A percentile compares a stretch with the other conserved stretches of the same genome.
These are phyloP conservation scores for Boletus tylopilopsis DNA, from an alignment of 768 basidiomycete genomes.

Conservation along the genomic window DNA sequence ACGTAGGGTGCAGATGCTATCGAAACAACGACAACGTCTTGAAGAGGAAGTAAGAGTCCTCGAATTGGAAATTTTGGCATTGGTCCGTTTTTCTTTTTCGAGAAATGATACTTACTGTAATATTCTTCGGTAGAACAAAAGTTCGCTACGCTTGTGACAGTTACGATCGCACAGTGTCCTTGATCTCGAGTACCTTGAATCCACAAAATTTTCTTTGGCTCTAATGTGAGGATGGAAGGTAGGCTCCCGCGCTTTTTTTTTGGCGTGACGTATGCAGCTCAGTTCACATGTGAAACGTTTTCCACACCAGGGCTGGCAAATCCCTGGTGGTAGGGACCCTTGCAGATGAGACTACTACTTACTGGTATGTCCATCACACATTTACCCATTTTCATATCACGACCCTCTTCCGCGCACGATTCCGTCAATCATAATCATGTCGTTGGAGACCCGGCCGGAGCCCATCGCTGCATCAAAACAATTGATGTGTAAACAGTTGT, in stretches of 20 bases:
- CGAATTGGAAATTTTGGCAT: slow-evolving; percentile 56
- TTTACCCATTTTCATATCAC: background rate
- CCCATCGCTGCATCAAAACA: too few species aligned
- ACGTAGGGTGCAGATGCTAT: slow-evolving; percentile 58
- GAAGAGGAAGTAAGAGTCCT: slow-evolving; percentile 59
- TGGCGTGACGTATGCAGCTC: too few species aligned
- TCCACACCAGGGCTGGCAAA: background rate
- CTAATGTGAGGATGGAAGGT: too few species aligned
- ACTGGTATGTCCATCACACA: background rate
- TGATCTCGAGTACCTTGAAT: too few species aligned
- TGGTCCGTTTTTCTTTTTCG: slow-evolving; percentile 37
- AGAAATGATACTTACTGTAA: background rate
- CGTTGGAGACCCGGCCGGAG: too few species aligned
- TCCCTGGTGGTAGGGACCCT: slow-evolving; percentile 1
- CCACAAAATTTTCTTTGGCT: too few species aligned
- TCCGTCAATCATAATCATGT: too few species aligned
- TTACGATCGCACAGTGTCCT: background rate
- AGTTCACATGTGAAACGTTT: background rate
- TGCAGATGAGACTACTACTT: background rate
- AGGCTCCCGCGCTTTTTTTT: too few species aligned
- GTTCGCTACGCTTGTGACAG: background rate
- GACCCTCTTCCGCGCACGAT: background rate
- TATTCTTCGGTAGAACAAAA: slow-evolving; percentile 24
- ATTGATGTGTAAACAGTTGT: too few species aligned
- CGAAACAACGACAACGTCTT: slow-evolving; percentile 62